These are phyloP conservation scores for Monilinia polystroma DNA, from an alignment of 2,329 filamentous ascomycete species.

Conservation along the genomic window DNA sequence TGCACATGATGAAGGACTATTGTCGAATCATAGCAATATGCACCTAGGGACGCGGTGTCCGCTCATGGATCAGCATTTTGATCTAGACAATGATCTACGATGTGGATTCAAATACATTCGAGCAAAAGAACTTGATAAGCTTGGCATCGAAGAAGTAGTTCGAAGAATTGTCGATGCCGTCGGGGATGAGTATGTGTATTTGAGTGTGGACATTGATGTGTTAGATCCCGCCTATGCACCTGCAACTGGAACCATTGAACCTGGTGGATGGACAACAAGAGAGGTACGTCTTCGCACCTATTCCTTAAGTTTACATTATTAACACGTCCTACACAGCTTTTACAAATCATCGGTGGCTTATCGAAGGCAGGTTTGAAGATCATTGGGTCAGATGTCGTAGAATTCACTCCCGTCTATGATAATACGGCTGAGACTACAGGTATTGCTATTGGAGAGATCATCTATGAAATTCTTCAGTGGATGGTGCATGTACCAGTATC, in stretches of 20 bases:
- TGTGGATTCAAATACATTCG: slow-evolving; percentile 38
- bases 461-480: slow-evolving; percentile 39
- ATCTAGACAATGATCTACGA: slow-evolving; percentile 38
- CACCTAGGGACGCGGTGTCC: slow-evolving; percentile 37
- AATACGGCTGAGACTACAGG: slow-evolving; percentile 39
- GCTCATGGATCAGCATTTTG: slow-evolving; percentile 34
- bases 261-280: slow-evolving; percentile 41
- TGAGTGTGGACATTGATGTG: slow-evolving; percentile 40
- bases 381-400: slow-evolving; percentile 39
- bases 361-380: slow-evolving; percentile 38
- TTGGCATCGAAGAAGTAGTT: slow-evolving; percentile 35
- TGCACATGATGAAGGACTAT: slow-evolving; percentile 39
- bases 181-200: slow-evolving; percentile 36
- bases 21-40: slow-evolving; percentile 39
- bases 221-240: slow-evolving; percentile 39
- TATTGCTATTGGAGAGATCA: slow-evolving; percentile 35
- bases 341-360: slow-evolving; percentile 37
- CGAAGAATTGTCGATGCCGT: slow-evolving; percentile 36
- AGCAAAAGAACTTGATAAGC: slow-evolving; percentile 35
- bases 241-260: slow-evolving; percentile 39
- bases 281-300: slow-evolving; percentile 27
- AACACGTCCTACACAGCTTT: slow-evolving; percentile 27
- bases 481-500: slow-evolving; percentile 37
- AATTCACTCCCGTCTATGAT: slow-evolving; percentile 39
- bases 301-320: not conserved